phyloP scores from a whole-genome alignment of 176 grass and related monocot genomes.

The Oryza meyeriana region DNA sequence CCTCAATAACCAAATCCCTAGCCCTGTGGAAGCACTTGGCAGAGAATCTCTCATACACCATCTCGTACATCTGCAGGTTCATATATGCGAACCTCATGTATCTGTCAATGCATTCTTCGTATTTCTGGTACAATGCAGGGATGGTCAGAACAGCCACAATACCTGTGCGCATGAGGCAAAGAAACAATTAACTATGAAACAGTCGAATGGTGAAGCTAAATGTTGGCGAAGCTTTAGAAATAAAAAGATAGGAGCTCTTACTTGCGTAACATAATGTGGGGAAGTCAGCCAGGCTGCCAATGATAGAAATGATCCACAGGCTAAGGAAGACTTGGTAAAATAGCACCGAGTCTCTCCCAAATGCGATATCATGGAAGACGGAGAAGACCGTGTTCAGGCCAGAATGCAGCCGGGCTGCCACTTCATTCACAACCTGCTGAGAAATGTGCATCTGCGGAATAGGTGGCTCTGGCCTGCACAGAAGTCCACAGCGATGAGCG shows the following conservation, averaged over 20 bases:
- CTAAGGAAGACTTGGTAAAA: constrained; percentile 47
- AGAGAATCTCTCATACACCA: constrained; percentile 54
- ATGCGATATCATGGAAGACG: constrained; percentile 48
- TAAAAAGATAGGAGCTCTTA: neutral
- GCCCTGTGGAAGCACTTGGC: constrained; percentile 43
- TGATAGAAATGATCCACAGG: constrained; percentile 49
- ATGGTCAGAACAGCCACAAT: constrained; percentile 50
- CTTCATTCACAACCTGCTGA: constrained; percentile 48
- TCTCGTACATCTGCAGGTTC: constrained; percentile 73
- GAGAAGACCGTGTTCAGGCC: constrained; percentile 35
- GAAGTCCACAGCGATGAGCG: neutral
- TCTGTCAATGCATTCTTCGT: constrained; percentile 44
- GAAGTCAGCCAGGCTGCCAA: constrained; percentile 58
- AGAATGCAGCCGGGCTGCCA: constrained; percentile 38
- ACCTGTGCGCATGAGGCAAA: constrained; percentile 35
- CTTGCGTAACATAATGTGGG: constrained; percentile 55
- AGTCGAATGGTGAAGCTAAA: neutral
- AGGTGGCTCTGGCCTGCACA: constrained; percentile 58
- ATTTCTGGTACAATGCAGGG: constrained; percentile 69
- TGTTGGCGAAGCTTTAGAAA: neutral
- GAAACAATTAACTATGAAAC: neutral
- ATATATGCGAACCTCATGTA: constrained; percentile 36
- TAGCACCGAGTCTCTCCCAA: constrained; percentile 51
- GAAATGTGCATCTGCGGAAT: constrained; percentile 51
- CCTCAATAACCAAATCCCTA: constrained; percentile 44